Evolutionary conservation across 129 eudicot genomes (phyloP).

Genomic region (Solidago caesia): DNA sequence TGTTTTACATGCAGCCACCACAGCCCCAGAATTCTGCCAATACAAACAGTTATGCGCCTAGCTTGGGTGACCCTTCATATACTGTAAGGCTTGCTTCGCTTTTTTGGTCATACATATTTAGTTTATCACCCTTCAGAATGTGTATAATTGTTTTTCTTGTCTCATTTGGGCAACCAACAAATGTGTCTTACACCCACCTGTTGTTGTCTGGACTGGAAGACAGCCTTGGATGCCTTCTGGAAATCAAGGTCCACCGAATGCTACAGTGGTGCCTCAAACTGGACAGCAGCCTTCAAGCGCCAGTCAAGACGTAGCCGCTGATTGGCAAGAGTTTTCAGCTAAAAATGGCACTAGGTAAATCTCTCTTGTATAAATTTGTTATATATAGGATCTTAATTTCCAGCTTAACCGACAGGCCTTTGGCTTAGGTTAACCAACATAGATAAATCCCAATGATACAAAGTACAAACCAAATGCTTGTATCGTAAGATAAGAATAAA

Average conservation of each 20-base stretch:
- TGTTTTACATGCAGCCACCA: constrained; percentile 56
- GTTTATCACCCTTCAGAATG: constrained; percentile 17
- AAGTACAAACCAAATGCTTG: no score
- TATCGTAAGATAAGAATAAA: no score
- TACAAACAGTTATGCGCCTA: constrained; percentile 40
- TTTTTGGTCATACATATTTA: constrained; percentile 1
- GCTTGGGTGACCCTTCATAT: constrained; percentile 53
- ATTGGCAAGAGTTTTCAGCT: constrained; percentile 95
- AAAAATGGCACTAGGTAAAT: constrained; percentile 81
- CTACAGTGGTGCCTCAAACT: constrained; percentile 43
- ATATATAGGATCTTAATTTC: not conserved
- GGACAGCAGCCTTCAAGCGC: constrained; percentile 55
- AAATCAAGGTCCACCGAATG: constrained; percentile 49
- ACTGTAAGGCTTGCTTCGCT: constrained; percentile 43
- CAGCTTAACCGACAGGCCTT: not conserved
- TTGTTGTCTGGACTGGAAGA: constrained; percentile 45
- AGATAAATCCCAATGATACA: no score
- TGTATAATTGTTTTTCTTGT: constrained; percentile 27
- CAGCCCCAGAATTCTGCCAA: constrained; percentile 50
- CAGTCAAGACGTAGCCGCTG: constrained; percentile 61
- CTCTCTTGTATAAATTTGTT: not conserved
- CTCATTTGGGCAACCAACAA: constrained; percentile 62
- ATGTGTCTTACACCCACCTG: constrained; percentile 52
- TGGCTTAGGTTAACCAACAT: no score
- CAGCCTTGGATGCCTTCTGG: constrained; percentile 82